Base-by-base conservation (phyloP, 2,329 filamentous ascomycete genomes). In the Diaporthe citrichinensis region DNA sequence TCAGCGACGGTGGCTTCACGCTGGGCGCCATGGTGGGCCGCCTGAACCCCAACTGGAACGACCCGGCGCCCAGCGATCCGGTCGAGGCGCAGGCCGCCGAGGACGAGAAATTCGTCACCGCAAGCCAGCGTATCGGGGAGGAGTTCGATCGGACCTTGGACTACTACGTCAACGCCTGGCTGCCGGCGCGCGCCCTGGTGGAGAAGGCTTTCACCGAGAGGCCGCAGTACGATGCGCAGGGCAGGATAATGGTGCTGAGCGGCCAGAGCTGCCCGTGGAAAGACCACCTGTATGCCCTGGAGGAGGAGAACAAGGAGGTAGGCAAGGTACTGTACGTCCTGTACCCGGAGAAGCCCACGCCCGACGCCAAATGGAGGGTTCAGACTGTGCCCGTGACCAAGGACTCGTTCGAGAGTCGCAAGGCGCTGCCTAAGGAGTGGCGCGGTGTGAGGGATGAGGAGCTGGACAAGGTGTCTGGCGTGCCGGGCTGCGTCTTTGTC, bases 241-340 rank as follows among this genome's bases (percentile, higher is more conserved):
- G 96, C 74, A 92, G 95, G 77, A 91, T 98, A 76, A 88, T 98
- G 80, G 93, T 98, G 36, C 90, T 99, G 74, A 90, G 94, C 78
- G 88, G 88, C 49, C 92, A 94, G 82, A 92, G 94, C 75, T 94
- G 96, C 76, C 96, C 96, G 2, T 98, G 97, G 97, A 97, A 98
- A 84, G 96, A 98, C 81, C 97, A 99, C 84, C 89, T 99, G 25
- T 98, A 98, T 86, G 92, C 90, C 25, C 90, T 98, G 39, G 97
- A 99, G 86, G 89, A 89, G 79, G 89, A 92, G 81, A 84, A 86
- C 68, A 83, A 82, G 12, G 83, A 82, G 12, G 81, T 84, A 28
- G 86, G 91, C 55, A 90, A 91, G 79, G 92, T 96, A 5, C 88
- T 96, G 69, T 98, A 98, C 82, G 96, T 98, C 20, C 88, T 98